Evolutionary conservation across 2,329 filamentous ascomycete genomes (phyloP), one percentile per base, ranked within the genome.

Genomic region (Xylaria hypoxylon): DNA sequence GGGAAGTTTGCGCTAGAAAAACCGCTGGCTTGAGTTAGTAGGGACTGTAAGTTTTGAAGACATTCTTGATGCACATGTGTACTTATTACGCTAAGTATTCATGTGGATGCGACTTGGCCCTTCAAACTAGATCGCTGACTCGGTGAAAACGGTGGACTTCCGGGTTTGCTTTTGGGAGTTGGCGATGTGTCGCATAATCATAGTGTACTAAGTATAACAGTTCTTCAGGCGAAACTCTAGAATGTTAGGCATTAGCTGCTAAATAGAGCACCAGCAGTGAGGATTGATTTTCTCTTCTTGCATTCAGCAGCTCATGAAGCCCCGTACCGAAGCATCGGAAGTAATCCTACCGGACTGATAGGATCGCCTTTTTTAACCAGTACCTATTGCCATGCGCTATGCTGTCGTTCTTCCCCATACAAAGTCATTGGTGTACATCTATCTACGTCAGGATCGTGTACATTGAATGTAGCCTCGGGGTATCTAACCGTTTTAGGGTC

Each of bases 391-490:
- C 17, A 55, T 57, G 24, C 6, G 38, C 7, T 7, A 7, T 47
- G 22, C 11, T 15, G 11, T 38, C 4, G 13, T 38, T 15, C 35
- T 38, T 11, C 13, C 35, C 15, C 35, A 15, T 2, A 38, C 11
- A 1, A 38, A 4, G 11, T 13, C 5, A 13, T 15, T 15, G 35
- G 35, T 38, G 28, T 13, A n/a, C n/a, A n/a, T n/a, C n/a, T n/a
- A n/a, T n/a, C n/a, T n/a, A n/a, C n/a, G n/a, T n/a, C n/a, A n/a
- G n/a, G n/a, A n/a, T n/a, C n/a, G n/a, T n/a, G n/a, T n/a, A n/a
- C n/a, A n/a, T 53, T 3, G 35, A 47, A 44, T 38, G 38, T 59
- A 53, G 62, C 42, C 62, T 65, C 62, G 63, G 65, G 38, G 50
- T 17, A 40, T 33, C 55, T 59, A 59, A 50, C 60, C 26, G 11